Base-by-base conservation (phyloP, 441 rosid species). In the Geranium incanum region DNA sequence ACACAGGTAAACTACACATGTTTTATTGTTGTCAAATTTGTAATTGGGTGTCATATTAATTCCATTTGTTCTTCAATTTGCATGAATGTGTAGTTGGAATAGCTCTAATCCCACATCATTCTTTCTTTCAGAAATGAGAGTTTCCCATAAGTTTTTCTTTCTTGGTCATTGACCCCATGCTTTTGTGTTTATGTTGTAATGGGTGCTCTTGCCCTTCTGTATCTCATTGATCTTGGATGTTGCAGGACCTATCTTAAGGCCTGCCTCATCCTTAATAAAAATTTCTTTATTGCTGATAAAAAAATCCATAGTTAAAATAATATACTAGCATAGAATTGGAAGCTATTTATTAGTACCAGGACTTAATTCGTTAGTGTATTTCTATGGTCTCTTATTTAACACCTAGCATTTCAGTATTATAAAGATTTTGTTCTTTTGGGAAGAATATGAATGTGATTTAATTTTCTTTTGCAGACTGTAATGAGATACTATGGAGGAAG, bases 401-500 rank as follows among this genome's bases (percentile, higher is more conserved):
- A 62, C 45, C 21, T 23, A 13, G 13, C 8, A 55, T 66, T 55
- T 12, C 13, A 39, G 28, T 28, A 21, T 9, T 36, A 36, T 74
- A 18, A 18, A 74, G 18, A 28, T 9, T 69, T 9, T 69, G 45
- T 6, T 36, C 69, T 62, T 15, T 60, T 15, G 21, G 57, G 23
- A 11, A 19, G 71, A 62, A 36, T 1, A 43, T 68, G 3, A 21
- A 59, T 71, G 2, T 5, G 12, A 37, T 73, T 36, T 15, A 6
- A 37, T 73, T 36, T 15, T 66, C 18, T 74, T 71, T 74, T 78
- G 76, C 75, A 95, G 99, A 83, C 84, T 77, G 88, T 95, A 12
- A 84, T 69, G 86, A 87, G 77, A 78, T 92, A 86, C 79, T 92
- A 90, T 68, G 97, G 99, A 52, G 94, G 97, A 78, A 83, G 96